Percentiles rank a stretch among this genome's conserved stretches.
Evolutionary conservation across 164 flowering plant species (phyloP).

Genomic region (Stephania japonica): DNA sequence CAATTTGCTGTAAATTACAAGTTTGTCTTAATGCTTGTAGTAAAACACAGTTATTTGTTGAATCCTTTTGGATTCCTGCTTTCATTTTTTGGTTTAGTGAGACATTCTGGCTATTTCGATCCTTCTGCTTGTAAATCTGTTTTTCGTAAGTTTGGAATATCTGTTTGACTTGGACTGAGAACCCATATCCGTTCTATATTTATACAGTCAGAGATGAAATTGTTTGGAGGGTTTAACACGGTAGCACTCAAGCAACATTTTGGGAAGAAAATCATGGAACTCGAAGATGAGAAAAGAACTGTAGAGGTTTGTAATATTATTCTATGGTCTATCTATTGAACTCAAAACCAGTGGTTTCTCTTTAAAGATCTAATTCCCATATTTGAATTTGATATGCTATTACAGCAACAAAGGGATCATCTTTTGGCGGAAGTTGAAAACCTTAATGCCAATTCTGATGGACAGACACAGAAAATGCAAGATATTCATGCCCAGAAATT

Average conservation of each 20-base stretch:
- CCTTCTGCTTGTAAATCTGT: background rate
- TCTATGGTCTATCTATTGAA: background rate
- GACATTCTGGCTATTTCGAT: background rate
- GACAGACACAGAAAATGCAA: slow-evolving; percentile 85
- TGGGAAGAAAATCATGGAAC: slow-evolving; percentile 87
- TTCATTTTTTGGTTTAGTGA: background rate
- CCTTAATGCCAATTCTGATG: slow-evolving; percentile 74
- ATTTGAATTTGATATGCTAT: slow-evolving; percentile 12
- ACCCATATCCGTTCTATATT: background rate
- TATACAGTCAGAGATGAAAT: slow-evolving; percentile 94
- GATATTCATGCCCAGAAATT: slow-evolving; percentile 81
- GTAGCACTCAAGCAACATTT: slow-evolving; percentile 94
- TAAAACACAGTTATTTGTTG: background rate
- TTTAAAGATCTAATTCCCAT: slow-evolving; percentile 3
- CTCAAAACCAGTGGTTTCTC: background rate
- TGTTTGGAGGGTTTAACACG: slow-evolving; percentile 64
- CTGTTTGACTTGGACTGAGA: background rate
- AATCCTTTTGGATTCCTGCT: background rate
- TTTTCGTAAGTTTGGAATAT: background rate
- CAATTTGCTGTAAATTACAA: background rate
- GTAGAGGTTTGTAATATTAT: slow-evolving; percentile 58
- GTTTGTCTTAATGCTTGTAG: background rate
- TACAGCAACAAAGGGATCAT: slow-evolving; percentile 88
- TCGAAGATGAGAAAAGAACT: slow-evolving; percentile 87
- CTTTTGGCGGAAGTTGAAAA: slow-evolving; percentile 81